These are phyloP conservation scores for Trichoderma sp. DNA, from an alignment of 2,329 filamentous ascomycete genomes.

Conservation along the genomic window DNA sequence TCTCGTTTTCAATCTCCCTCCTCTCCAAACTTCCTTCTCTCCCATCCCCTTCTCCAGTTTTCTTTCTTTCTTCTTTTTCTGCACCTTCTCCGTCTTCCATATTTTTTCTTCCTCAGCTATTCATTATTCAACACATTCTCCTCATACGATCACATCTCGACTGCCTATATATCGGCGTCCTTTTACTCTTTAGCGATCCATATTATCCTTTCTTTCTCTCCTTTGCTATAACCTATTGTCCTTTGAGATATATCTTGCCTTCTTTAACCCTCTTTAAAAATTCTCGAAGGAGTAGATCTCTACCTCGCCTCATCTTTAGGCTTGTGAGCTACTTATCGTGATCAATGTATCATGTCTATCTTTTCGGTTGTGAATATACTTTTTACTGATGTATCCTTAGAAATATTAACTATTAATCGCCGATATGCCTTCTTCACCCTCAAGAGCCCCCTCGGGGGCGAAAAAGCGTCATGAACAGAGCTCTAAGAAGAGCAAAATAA, in stretches of 20 bases:
- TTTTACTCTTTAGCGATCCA: background rate
- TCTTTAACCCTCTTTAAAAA: background rate
- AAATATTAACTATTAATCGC: fast-evolving
- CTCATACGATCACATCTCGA: background rate
- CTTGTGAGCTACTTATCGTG: background rate
- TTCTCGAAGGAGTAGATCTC: background rate
- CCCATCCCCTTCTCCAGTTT: background rate
- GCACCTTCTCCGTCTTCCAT: too few relatives aligned
- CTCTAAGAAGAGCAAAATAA: background rate
- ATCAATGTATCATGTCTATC: background rate
- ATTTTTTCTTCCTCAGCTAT: too few relatives aligned
- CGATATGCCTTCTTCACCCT: background rate
- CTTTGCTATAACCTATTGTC: too few relatives aligned
- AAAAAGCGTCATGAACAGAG: background rate
- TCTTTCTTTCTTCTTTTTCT: background rate
- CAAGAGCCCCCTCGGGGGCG: background rate
- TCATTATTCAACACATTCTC: background rate
- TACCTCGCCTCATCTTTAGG: background rate
- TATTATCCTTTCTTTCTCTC: background rate
- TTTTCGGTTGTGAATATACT: background rate
- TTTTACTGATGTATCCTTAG: background rate
- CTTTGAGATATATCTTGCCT: background rate
- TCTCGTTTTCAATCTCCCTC: background rate
- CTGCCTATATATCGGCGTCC: background rate
- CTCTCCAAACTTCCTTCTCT: background rate